Evolutionary conservation across 2,329 filamentous ascomycete species (phyloP), one percentile per base, ranked within the genome.

Genomic region (Coniella vitis): DNA sequence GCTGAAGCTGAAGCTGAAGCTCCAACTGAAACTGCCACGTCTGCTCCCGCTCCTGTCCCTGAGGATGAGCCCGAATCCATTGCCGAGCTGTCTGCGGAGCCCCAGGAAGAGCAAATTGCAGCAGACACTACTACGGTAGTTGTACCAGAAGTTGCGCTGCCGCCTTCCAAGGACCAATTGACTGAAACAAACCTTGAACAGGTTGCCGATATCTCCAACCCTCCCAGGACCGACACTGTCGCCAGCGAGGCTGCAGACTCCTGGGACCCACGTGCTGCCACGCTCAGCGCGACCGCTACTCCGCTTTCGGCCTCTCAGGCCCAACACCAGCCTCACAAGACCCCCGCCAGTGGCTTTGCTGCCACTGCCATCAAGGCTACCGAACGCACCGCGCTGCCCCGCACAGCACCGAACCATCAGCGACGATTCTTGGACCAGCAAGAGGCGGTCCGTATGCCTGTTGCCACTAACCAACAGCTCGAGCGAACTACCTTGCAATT

Each of bases 371-470:
- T 87, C 60, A 95, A 95, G 71, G 87, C 87, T 12, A 86, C 79
- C 51, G 70, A 82, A 61, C 65, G 78, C 54, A 71, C 79, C 20
- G 68, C 77, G 49, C 72, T 74, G 52, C 51, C 51, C 17, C 86
- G 91, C 53, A 83, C 82, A 29, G 25, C 25, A 47, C 80, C 88
- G 17, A 90, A 84, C 69, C 89, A 86, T 67, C 86, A 94, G 65
- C 83, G 91, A 57, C 86, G 89, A 60, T 78, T 96, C 47, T 76
- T 95, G 61, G 90, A 97, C 60, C 93, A 98, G 65, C 90, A 95
- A 67, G 93, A 98, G 71, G 89, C 93, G 51, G 93, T 98, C 36
- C 90, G 95, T 56, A 96, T 98, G 91, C 93, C 93, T 39, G 48
- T 47, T 35, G 51, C 51, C 22, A 90, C 88, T 52, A 95, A 96